Conservation (phyloP, 2,329 filamentous ascomycete genomes). For the Sarocladium brachiariae region DNA sequence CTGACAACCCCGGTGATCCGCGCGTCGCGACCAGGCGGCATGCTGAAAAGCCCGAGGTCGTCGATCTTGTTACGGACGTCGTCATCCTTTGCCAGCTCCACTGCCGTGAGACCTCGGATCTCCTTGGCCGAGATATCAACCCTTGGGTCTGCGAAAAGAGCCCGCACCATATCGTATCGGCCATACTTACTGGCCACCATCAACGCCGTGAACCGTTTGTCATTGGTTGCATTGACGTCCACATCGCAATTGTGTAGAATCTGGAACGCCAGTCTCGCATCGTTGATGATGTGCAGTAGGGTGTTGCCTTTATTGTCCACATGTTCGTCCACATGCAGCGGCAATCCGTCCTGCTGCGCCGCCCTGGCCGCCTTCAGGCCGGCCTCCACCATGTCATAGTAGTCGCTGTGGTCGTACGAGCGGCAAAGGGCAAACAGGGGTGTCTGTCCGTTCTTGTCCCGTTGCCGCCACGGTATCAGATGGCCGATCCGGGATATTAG, state of each 20-base stretch:
- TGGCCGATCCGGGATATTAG: constrained; percentile 72
- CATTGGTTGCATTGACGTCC: constrained; percentile 93
- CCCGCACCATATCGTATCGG: constrained; percentile 83
- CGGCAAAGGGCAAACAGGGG: constrained; percentile 90
- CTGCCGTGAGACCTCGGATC: constrained; percentile 79
- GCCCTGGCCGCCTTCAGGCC: constrained; percentile 68
- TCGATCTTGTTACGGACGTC: constrained; percentile 96
- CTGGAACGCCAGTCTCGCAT: constrained; percentile 65
- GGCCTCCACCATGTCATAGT: constrained; percentile 78
- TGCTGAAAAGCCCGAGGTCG: constrained; percentile 79
- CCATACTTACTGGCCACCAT: constrained; percentile 99
- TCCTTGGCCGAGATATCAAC: constrained; percentile 83
- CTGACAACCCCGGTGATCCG: constrained; percentile 89
- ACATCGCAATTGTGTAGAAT: constrained; percentile 82
- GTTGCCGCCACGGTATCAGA: constrained; percentile 79
- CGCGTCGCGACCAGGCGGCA: constrained; percentile 62
- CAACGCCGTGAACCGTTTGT: constrained; percentile 87
- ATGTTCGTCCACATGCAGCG: constrained; percentile 88
- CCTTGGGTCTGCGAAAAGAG: constrained; percentile 78
- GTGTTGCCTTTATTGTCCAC: constrained; percentile 91
- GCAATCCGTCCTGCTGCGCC: constrained; percentile 68
- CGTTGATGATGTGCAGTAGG: constrained; percentile 89
- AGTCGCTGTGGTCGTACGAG: constrained; percentile 88
- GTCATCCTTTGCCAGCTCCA: constrained; percentile 95
- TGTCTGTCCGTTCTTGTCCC: constrained; percentile 96